Conservation (phyloP, 106 monocot species). For the Cymbidium sinense region DNA sequence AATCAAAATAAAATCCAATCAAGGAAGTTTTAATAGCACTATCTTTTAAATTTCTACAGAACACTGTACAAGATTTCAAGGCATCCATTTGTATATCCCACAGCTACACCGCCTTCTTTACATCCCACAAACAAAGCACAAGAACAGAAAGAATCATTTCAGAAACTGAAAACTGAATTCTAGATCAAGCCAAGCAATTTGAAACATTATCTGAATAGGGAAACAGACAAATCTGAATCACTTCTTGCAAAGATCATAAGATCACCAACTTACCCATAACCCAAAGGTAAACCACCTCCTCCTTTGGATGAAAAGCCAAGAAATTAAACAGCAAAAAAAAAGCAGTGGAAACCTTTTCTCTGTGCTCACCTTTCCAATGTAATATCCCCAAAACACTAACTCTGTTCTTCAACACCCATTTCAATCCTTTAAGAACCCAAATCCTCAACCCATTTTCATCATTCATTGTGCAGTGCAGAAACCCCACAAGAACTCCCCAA, state of each 20-base stretch:
- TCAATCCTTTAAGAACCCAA: conserved; percentile 24
- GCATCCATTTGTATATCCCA: too few relatives aligned
- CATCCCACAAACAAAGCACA: too few relatives aligned
- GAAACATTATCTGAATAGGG: conserved; percentile 36
- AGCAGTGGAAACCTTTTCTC: background rate
- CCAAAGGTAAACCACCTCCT: conserved; percentile 36
- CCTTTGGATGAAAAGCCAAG: conserved; percentile 38
- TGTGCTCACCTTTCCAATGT: background rate
- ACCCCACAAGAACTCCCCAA: conserved; percentile 25
- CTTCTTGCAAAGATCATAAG: conserved; percentile 25
- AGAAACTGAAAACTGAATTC: background rate
- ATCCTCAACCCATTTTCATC: conserved; percentile 28
- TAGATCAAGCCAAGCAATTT: conserved; percentile 19
- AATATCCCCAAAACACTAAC: conserved; percentile 3
- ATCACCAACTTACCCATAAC: conserved; percentile 22
- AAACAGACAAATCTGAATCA: conserved; percentile 46
- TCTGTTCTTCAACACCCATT: conserved; percentile 41
- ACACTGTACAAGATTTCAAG: too few relatives aligned
- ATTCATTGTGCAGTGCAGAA: conserved; percentile 22
- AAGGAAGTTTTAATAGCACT: too few relatives aligned
- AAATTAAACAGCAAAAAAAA: conserved; percentile 4
- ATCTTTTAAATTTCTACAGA: too few relatives aligned
- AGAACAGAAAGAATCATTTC: too few relatives aligned
- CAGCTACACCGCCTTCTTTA: too few relatives aligned
- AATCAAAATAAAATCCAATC: too few relatives aligned